phyloP scores from a whole-genome alignment of 169 alveolate species.

The Cryptosporidium felis region DNA sequence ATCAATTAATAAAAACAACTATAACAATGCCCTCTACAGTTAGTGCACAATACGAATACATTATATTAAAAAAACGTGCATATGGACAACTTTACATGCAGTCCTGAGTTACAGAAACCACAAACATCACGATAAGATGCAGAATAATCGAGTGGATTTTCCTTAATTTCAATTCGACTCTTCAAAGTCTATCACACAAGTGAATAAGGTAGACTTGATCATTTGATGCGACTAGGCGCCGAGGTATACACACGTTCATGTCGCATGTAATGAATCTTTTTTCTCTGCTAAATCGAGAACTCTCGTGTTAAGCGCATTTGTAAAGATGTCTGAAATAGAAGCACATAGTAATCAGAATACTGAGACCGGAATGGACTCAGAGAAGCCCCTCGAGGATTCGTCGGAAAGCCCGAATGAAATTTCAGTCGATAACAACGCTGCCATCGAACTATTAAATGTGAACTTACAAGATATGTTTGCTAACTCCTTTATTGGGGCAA shows the following conservation, averaged over 20 bases:
- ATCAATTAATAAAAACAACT: no score
- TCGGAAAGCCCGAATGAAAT: constrained; percentile 15
- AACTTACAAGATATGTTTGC: constrained; percentile 70
- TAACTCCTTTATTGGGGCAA: constrained; percentile 63
- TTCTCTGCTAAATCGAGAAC: not conserved
- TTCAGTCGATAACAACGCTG: constrained; percentile 71
- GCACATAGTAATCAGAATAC: not conserved
- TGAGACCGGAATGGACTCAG: not conserved
- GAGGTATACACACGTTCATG: constrained; percentile 46
- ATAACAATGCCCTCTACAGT: no score
- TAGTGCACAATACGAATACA: no score
- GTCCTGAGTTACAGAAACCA: no score
- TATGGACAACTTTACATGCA: no score
- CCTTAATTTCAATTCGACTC: no score
- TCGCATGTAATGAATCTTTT: constrained; percentile 55
- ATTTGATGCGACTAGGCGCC: constrained; percentile 6
- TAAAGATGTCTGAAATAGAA: constrained; percentile 31
- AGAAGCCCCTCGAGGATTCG: not conserved
- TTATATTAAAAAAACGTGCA: no score
- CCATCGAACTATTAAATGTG: constrained; percentile 64
- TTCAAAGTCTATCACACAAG: no score
- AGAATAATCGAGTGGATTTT: no score
- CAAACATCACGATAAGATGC: no score
- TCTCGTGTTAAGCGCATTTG: not conserved
- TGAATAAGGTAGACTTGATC: constrained; percentile 58